These are phyloP conservation scores for Pichia sp. DNA, from an alignment of 1,139 yeast species.

Conservation along the genomic window DNA sequence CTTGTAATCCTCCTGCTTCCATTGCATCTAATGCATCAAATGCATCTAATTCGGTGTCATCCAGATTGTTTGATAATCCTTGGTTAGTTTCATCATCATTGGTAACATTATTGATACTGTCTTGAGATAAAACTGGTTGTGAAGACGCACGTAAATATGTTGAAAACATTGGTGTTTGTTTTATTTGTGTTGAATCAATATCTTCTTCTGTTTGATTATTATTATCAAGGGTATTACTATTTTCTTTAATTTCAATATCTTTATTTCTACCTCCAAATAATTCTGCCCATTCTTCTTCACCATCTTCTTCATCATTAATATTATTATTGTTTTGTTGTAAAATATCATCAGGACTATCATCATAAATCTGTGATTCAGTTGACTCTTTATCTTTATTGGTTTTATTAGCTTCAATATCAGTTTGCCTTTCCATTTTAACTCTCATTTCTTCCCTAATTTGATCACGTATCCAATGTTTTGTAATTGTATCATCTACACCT, in stretches of 20 bases:
- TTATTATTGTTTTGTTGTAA: neutral
- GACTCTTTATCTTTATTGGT: neutral
- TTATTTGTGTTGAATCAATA: constrained; percentile 13
- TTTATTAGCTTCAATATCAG: neutral
- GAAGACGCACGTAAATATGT: constrained; percentile 15
- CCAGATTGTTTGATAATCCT: too few relatives aligned
- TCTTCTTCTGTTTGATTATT: too few relatives aligned
- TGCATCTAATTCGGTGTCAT: constrained; percentile 6
- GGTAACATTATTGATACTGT: neutral
- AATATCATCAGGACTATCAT: neutral
- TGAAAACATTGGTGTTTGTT: constrained; percentile 11
- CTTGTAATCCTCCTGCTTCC: constrained; percentile 8
- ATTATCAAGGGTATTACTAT: too few relatives aligned
- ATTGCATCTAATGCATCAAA: constrained; percentile 5
- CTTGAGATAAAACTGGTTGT: constrained; percentile 8
- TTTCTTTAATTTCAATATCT: too few relatives aligned
- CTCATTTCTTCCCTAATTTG: constrained; percentile 14
- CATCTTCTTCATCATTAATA: neutral
- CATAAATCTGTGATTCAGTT: neutral
- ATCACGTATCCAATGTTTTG: constrained; percentile 14
- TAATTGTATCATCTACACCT: constrained; percentile 18
- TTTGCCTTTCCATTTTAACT: constrained; percentile 8
- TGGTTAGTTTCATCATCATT: neutral
- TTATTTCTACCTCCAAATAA: constrained; percentile 16
- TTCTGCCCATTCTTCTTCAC: constrained; percentile 13